Base-by-base conservation (phyloP, 176 grass and related monocot genomes). In the Oryza longistaminata region DNA sequence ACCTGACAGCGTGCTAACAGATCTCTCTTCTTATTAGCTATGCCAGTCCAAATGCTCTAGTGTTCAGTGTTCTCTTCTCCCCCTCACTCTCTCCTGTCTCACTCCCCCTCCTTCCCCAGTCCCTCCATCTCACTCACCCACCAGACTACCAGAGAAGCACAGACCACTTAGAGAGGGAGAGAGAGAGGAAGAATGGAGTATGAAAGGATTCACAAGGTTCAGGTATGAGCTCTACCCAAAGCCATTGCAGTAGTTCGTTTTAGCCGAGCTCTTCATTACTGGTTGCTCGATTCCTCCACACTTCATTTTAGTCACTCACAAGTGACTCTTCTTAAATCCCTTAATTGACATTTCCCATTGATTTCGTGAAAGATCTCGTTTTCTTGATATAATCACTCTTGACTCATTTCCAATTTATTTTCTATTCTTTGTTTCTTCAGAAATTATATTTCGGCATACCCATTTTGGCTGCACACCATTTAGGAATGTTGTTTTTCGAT, bases 181-280 rank as follows among this genome's bases (percentile, higher is more conserved):
- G 7, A 21, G 6, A 58, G 17, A 58, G n/a, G 8, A 19, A 84
- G 83, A 85, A 99, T 99, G 96, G 96, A 99, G 83, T 96, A 99
- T 71, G 91, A 99, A 88, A 91, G 91, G 90, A 99, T 99, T 71
- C 89, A 90, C 90, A 96, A 96, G 82, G 86, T 87, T 11, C 93
- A 94, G 96, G 96, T 99, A 86, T 75, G 88, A 52, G 45, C 80
- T 82, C 87, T 77, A n/a, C 50, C 64, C 35, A 53, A 39, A 4
- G 52, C 34, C 44, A 35, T 6, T 44, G 25, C 19, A 11, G 70
- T 68, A 3, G 16, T 58, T 84, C 45, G 17, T 70, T 61, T 81
- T 37, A 52, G 69, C 66, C 25, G 5, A 77, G 17, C 44, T n/a
- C 2, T 4, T 64, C 43, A 4, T 21, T 62, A 62, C 24, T 81